A percentile compares a stretch with the other conserved stretches of the same genome.
Conservation (phyloP, 768 basidiomycete genomes). For the Collybiopsis luxurians region DNA sequence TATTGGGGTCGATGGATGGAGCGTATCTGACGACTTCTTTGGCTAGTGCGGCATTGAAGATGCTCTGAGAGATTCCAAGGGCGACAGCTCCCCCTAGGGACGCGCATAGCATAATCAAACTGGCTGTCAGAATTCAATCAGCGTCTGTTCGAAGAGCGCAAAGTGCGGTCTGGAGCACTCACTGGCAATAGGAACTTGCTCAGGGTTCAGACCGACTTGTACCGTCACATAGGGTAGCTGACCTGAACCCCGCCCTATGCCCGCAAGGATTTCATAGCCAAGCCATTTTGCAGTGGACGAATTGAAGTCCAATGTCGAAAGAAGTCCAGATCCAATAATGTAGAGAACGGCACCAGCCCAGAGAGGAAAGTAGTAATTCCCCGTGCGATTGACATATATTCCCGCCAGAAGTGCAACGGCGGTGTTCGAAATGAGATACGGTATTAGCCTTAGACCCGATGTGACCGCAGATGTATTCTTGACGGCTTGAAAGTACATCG, state of each 20-base stretch:
- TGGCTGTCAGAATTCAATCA: neutral
- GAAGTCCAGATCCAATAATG: conserved; percentile 9
- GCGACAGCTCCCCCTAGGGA: neutral
- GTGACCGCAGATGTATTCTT: conserved; percentile 1
- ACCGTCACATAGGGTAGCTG: conserved; percentile 10
- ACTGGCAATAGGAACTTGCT: conserved; percentile 6
- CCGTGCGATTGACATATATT: conserved; percentile 19
- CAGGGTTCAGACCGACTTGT: conserved; percentile 1
- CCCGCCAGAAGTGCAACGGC: conserved; percentile 34
- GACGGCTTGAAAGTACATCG: conserved; percentile 15
- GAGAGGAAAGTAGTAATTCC: conserved; percentile 7
- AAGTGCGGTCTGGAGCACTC: neutral
- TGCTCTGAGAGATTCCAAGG: conserved; percentile 3
- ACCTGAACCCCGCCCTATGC: conserved; percentile 2
- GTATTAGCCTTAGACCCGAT: conserved; percentile 15
- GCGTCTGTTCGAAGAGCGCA: neutral
- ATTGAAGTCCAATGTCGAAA: conserved; percentile 2
- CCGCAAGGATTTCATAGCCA: conserved; percentile 13
- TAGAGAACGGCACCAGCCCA: conserved; percentile 3
- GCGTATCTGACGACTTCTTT: conserved; percentile 4
- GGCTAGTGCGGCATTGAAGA: conserved; percentile 1
- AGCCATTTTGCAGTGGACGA: conserved; percentile 4
- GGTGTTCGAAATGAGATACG: conserved; percentile 24
- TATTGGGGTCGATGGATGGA: neutral
- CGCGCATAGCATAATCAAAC: conserved; percentile 7